A percentile compares a stretch with the other conserved stretches of the same genome.
Evolutionary conservation across 208 protist genomes (phyloP).

Genomic region (Trypanosoma mega): DNA sequence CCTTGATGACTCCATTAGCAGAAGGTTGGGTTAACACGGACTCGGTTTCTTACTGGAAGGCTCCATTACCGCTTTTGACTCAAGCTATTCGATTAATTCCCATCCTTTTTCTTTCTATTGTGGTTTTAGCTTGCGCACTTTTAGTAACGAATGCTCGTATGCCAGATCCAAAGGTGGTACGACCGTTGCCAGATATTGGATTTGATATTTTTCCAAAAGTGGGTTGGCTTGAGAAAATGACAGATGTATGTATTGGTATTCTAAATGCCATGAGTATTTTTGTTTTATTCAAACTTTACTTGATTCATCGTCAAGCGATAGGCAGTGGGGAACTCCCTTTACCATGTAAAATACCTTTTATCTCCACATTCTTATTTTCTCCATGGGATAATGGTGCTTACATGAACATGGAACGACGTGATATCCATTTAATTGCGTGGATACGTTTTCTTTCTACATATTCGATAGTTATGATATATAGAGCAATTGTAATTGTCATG

Average conservation of each 20-base stretch:
- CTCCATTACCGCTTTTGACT: slow-evolving; percentile 61
- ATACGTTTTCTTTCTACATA: slow-evolving; percentile 80
- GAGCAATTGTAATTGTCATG: slow-evolving; percentile 62
- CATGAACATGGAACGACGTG: slow-evolving; percentile 1
- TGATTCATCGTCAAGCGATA: slow-evolving; percentile 46
- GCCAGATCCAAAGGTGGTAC: slow-evolving; percentile 59
- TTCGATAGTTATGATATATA: slow-evolving; percentile 61
- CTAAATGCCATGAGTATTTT: slow-evolving; percentile 44
- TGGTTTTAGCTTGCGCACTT: slow-evolving; percentile 60
- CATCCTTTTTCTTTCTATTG: slow-evolving; percentile 47
- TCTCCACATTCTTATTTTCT: slow-evolving; percentile 44
- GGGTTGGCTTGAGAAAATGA: slow-evolving; percentile 35
- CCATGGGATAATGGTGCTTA: slow-evolving; percentile 28
- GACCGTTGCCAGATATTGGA: slow-evolving; percentile 68
- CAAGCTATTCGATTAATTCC: slow-evolving; percentile 64
- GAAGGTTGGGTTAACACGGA: too few relatives aligned
- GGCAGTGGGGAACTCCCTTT: slow-evolving; percentile 26
- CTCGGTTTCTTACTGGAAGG: too few relatives aligned
- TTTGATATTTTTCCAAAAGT: slow-evolving; percentile 68
- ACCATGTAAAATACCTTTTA: slow-evolving; percentile 19
- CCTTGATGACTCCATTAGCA: too few relatives aligned
- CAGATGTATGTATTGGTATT: slow-evolving; percentile 57
- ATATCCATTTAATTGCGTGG: slow-evolving; percentile 42
- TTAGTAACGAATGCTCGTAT: slow-evolving; percentile 75
- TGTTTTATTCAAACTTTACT: slow-evolving; percentile 55